phyloP scores from a whole-genome alignment of 148 eudicot species.

The Heliosperma pusillum region DNA sequence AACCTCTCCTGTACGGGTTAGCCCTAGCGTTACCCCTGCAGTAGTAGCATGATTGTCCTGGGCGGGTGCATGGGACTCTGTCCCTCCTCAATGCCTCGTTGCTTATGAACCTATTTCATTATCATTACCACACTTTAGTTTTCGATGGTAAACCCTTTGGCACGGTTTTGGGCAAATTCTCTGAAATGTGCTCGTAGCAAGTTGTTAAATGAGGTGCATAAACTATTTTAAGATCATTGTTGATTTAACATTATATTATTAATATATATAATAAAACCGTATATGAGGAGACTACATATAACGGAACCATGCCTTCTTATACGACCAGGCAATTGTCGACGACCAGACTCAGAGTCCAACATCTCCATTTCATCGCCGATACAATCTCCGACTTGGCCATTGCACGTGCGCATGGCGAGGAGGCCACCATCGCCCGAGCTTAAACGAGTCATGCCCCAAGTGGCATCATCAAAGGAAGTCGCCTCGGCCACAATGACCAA shows the following conservation, averaged over 20 bases:
- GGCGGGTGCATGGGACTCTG: slow-evolving; percentile 31
- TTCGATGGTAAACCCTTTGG: too few relatives aligned
- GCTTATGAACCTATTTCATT: slow-evolving; percentile 25
- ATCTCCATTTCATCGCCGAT: slow-evolving; percentile 28
- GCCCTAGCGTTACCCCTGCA: slow-evolving; percentile 26
- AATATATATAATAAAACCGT: too few relatives aligned
- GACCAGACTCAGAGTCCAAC: slow-evolving; percentile 26
- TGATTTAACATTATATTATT: too few relatives aligned
- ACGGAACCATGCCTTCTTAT: not conserved
- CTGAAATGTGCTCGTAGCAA: too few relatives aligned
- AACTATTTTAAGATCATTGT: too few relatives aligned
- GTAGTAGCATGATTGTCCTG: slow-evolving; percentile 41
- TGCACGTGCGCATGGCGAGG: slow-evolving; percentile 26
- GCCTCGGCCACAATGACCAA: slow-evolving; percentile 24
- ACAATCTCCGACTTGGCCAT: slow-evolving; percentile 31
- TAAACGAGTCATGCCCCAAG: slow-evolving; percentile 24
- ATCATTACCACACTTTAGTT: not conserved
- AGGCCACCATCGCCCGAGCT: slow-evolving; percentile 18
- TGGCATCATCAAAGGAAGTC: slow-evolving; percentile 5
- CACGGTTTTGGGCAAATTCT: too few relatives aligned
- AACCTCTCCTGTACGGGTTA: slow-evolving; percentile 42
- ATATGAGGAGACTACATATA: not conserved
- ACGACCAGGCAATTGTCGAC: slow-evolving; percentile 21
- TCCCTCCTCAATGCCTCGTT: slow-evolving; percentile 36
- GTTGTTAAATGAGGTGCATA: too few relatives aligned